These are phyloP conservation scores for Blastocrithidia nonstop DNA, from an alignment of 208 protist species.

Conservation along the genomic window DNA sequence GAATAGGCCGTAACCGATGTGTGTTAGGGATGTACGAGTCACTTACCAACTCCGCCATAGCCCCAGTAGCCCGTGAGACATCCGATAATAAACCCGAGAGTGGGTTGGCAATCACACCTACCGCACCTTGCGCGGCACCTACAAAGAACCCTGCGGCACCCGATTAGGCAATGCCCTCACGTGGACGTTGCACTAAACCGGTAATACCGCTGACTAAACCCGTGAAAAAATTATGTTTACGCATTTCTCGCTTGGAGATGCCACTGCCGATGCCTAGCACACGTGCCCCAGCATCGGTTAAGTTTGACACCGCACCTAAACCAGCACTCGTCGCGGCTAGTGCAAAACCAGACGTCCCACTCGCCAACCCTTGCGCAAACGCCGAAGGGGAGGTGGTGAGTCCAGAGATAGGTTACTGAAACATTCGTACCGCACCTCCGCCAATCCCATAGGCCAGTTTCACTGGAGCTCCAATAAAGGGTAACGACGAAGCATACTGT, in stretches of 20 bases:
- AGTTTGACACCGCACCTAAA: conserved; percentile 66
- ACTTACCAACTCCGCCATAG: conserved; percentile 39
- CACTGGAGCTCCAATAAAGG: conserved; percentile 67
- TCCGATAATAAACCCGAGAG: conserved; percentile 73
- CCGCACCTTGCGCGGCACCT: conserved; percentile 69
- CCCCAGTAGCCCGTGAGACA: conserved; percentile 42
- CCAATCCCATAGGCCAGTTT: conserved; percentile 65
- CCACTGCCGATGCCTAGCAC: conserved; percentile 42
- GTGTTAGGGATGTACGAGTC: conserved; percentile 59
- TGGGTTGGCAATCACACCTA: conserved; percentile 75
- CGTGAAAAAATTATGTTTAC: conserved; percentile 31
- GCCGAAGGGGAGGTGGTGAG: conserved; percentile 55
- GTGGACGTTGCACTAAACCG: conserved; percentile 71
- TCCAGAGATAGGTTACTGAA: conserved; percentile 61
- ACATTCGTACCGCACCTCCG: conserved; percentile 65
- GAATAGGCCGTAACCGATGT: conserved; percentile 33
- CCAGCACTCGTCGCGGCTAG: conserved; percentile 53
- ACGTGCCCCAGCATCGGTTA: conserved; percentile 56
- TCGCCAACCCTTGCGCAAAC: conserved; percentile 57
- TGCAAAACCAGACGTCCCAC: conserved; percentile 46
- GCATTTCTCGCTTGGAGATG: conserved; percentile 28
- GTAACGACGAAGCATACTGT: conserved; percentile 80
- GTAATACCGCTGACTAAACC: conserved; percentile 50
- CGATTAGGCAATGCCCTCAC: conserved; percentile 61
- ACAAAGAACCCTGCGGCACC: conserved; percentile 65